phyloP scores from a whole-genome alignment of 2,329 filamentous ascomycete genomes.

The Beauveria rudraprayagi region DNA sequence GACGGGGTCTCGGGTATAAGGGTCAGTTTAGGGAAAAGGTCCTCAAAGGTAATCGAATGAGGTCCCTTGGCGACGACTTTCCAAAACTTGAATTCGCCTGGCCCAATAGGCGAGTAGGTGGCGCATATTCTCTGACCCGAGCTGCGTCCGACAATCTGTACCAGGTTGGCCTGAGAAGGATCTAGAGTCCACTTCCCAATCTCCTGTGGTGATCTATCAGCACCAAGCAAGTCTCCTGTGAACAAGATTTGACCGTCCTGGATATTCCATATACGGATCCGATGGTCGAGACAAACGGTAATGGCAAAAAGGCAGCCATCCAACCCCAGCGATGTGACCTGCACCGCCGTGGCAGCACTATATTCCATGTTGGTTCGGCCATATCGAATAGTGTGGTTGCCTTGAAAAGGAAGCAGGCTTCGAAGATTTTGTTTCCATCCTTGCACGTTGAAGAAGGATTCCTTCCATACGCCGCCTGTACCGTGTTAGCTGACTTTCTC shows the following conservation, averaged over 20 bases:
- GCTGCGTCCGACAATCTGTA: constrained; percentile 59
- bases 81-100: constrained; percentile 95
- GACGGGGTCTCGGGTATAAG: constrained; percentile 63
- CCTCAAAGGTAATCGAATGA: constrained; percentile 57
- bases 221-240: constrained; percentile 69
- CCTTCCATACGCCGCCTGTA: constrained; percentile 48
- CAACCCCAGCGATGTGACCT: constrained; percentile 44
- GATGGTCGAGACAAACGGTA: constrained; percentile 83
- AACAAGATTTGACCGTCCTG: constrained; percentile 69
- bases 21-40: constrained; percentile 54
- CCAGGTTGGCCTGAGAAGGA: constrained; percentile 66
- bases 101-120: constrained; percentile 80
- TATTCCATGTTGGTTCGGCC: constrained; percentile 58
- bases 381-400: constrained; percentile 54
- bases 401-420: constrained; percentile 59
- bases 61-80: constrained; percentile 57
- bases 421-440: constrained; percentile 62
- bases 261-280: constrained; percentile 82
- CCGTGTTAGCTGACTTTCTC: constrained; percentile 11
- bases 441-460: constrained; percentile 65
- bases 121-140: constrained; percentile 53
- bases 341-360: constrained; percentile 57
- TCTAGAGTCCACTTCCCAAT: constrained; percentile 68
- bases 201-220: constrained; percentile 58
- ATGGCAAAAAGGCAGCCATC: constrained; percentile 51